Evolutionary conservation across 2,329 filamentous ascomycete species (phyloP).

Genomic region (Leptographium procerum): DNA sequence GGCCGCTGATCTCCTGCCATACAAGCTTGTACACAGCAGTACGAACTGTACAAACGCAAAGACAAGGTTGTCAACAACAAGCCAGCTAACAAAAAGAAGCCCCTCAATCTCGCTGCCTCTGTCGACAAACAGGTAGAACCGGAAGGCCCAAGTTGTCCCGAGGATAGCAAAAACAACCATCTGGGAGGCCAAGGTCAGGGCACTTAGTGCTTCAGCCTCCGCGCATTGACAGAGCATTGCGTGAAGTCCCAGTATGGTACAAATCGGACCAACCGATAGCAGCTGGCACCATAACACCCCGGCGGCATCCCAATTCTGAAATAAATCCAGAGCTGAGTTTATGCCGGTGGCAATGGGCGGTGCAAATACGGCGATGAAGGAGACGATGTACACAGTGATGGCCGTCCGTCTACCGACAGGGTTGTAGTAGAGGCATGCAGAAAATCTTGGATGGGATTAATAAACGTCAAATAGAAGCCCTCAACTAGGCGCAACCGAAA

Average conservation of each 20-base stretch:
- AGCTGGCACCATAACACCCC: not conserved
- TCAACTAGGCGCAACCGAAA: not conserved
- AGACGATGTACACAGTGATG: not conserved
- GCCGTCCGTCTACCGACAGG: not conserved
- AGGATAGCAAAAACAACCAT: not conserved
- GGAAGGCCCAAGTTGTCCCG: not conserved
- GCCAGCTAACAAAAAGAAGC: not conserved
- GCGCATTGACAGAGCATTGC: not conserved
- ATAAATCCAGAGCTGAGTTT: not conserved
- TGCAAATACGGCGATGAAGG: not conserved
- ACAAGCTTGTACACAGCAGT: not conserved
- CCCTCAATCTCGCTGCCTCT: not conserved
- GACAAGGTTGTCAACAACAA: not conserved
- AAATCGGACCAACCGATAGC: not conserved
- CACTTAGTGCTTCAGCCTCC: not conserved
- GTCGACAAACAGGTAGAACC: not conserved
- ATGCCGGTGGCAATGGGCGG: not conserved
- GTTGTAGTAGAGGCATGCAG: not conserved
- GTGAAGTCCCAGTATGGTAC: not conserved
- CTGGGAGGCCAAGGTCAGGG: not conserved
- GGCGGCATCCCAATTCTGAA: not conserved
- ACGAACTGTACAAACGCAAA: not conserved
- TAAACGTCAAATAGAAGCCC: not conserved
- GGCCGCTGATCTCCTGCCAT: not conserved
- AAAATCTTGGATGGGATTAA: not conserved